phyloP scores from a whole-genome alignment of 495 filamentous ascomycete genomes.

The Clavariopsis aquatica region DNA sequence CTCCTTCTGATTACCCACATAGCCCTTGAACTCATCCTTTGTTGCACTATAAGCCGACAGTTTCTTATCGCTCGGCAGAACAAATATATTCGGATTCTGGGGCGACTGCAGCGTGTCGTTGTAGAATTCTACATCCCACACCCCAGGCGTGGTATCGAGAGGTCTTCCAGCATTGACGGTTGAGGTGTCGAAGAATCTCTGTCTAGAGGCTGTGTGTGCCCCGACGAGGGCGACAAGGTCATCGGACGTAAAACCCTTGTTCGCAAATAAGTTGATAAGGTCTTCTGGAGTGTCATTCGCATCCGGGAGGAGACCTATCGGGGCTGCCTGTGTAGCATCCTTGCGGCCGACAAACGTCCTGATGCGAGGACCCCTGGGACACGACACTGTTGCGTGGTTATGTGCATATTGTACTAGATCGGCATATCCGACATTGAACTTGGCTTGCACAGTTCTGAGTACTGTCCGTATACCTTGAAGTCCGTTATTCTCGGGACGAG shows the following conservation, averaged over 20 bases:
- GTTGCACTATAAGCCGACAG: conserved; percentile 46
- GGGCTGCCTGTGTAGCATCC: conserved; percentile 40
- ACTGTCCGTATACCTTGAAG: conserved; percentile 23
- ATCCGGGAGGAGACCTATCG: conserved; percentile 44
- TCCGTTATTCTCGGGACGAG: conserved; percentile 36
- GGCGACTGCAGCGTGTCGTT: conserved; percentile 40
- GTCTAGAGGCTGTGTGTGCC: conserved; percentile 51
- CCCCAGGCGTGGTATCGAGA: conserved; percentile 49
- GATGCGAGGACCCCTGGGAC: conserved; percentile 30
- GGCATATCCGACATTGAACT: conserved; percentile 36
- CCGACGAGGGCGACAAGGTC: conserved; percentile 55
- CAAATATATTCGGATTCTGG: conserved; percentile 47
- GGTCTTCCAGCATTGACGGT: conserved; percentile 34
- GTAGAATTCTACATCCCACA: conserved; percentile 53
- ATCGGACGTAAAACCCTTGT: conserved; percentile 52
- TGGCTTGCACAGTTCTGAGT: conserved; percentile 19
- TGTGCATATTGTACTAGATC: conserved; percentile 40
- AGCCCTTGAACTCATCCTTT: conserved; percentile 42
- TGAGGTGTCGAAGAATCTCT: conserved; percentile 48
- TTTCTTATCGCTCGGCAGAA: conserved; percentile 49
- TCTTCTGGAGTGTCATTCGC: conserved; percentile 39
- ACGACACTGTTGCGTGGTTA: conserved; percentile 34
- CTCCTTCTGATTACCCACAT: conserved; percentile 32
- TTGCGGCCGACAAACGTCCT: conserved; percentile 47
- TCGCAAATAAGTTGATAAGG: conserved; percentile 48